A percentile compares a stretch with the other conserved stretches of the same genome.
These are phyloP conservation scores for Nosema muscidifuracis DNA, from an alignment of 371 early-diverging fungal species.

Conservation along the genomic window DNA sequence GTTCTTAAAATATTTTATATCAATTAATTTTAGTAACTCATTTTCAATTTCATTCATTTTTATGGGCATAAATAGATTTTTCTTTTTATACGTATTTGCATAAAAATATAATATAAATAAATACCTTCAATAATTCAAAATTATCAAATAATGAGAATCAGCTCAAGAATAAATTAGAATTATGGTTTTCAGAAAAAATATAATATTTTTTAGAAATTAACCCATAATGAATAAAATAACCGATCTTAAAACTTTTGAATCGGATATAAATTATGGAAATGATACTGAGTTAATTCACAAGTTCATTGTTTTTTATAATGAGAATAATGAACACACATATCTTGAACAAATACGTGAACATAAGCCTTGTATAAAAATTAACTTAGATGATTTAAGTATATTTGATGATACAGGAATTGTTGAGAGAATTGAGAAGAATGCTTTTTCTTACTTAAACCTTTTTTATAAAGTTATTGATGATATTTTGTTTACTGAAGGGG, in stretches of 20 bases:
- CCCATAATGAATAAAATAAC: conserved; percentile 37
- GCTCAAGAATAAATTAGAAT: too few relatives aligned
- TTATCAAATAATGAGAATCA: too few relatives aligned
- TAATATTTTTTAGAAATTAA: not conserved
- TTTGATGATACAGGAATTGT: conserved; percentile 58
- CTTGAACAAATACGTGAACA: conserved; percentile 25
- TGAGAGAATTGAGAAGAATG: conserved; percentile 51
- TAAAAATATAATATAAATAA: too few relatives aligned
- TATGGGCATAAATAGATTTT: too few relatives aligned
- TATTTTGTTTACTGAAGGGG: conserved; percentile 53
- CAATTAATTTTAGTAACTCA: conserved; percentile 40
- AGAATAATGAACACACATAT: conserved; percentile 55
- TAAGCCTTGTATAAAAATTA: conserved; percentile 40
- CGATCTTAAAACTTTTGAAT: conserved; percentile 51
- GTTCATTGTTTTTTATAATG: conserved; percentile 61
- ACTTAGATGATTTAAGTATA: conserved; percentile 54
- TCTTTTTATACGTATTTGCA: too few relatives aligned
- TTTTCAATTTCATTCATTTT: too few relatives aligned
- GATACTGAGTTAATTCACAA: conserved; percentile 55
- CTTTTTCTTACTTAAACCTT: conserved; percentile 55
- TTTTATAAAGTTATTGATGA: conserved; percentile 60
- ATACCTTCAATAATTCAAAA: too few relatives aligned
- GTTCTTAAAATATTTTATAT: conserved; percentile 58
- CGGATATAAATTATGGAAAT: conserved; percentile 37
- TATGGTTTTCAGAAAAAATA: not conserved